These are phyloP conservation scores for Uronychia setigera DNA, from an alignment of 73 alveolate species.

Conservation along the genomic window DNA sequence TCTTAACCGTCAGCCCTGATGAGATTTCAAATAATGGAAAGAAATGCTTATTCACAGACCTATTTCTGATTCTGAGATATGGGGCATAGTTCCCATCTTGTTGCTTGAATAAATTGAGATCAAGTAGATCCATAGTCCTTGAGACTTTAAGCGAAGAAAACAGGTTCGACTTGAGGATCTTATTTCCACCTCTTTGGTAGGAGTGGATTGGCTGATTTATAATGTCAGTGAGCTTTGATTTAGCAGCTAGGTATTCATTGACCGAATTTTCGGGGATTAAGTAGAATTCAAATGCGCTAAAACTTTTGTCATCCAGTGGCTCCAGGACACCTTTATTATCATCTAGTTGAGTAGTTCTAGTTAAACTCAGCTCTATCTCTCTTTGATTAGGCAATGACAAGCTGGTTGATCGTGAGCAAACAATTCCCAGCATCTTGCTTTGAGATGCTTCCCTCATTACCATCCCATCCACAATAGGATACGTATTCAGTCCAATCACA, in stretches of 20 bases:
- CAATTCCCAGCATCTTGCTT: neutral
- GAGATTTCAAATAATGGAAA: neutral
- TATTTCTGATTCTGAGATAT: neutral
- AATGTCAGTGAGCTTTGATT: neutral
- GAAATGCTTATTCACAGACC: neutral
- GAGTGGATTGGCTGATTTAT: neutral
- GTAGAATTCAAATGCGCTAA: neutral
- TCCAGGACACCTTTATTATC: neutral
- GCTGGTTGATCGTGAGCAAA: neutral
- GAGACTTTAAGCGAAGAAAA: neutral
- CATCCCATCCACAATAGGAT: neutral
- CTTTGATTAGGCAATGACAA: neutral
- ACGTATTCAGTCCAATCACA: neutral
- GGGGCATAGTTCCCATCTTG: neutral
- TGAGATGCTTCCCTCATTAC: neutral
- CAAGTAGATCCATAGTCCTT: neutral
- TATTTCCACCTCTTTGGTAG: neutral
- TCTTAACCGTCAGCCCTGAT: too few species aligned
- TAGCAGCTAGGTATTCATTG: neutral
- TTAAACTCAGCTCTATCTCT: neutral
- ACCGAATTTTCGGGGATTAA: neutral
- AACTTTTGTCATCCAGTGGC: neutral
- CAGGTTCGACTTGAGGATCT: neutral
- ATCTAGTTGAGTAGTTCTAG: neutral
- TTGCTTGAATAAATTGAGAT: too few species aligned